Conservation (phyloP, 495 filamentous ascomycete genomes). For the Aspergillus nanangensis region DNA sequence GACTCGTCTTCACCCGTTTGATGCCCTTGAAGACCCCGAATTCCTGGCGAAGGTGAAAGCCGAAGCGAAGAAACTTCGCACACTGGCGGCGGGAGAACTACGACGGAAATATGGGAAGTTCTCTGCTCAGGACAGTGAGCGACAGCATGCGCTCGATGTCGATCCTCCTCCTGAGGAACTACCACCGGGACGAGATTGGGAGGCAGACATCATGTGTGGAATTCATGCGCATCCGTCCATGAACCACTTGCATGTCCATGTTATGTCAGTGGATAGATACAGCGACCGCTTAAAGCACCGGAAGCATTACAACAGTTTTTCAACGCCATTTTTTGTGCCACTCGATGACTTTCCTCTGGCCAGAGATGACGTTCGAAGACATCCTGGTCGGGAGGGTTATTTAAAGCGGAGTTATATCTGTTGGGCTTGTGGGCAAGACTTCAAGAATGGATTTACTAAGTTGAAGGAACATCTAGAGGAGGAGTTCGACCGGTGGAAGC, state of each 20-base stretch:
- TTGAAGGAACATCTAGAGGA: constrained; percentile 75
- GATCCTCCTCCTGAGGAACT: constrained; percentile 43
- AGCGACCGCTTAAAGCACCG: constrained; percentile 67
- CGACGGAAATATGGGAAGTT: constrained; percentile 61
- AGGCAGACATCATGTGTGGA: constrained; percentile 68
- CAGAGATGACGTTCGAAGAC: constrained; percentile 52
- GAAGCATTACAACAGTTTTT: constrained; percentile 92
- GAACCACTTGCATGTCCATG: constrained; percentile 89
- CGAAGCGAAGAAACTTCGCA: constrained; percentile 57
- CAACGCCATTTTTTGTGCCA: constrained; percentile 78
- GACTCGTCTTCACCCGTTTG: constrained; percentile 66
- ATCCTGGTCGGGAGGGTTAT: constrained; percentile 51
- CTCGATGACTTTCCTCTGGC: constrained; percentile 78
- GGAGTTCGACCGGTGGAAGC: constrained; percentile 83
- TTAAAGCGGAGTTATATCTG: constrained; percentile 63
- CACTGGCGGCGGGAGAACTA: constrained; percentile 69
- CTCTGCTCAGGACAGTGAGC: constrained; percentile 55
- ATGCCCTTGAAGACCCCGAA: constrained; percentile 64
- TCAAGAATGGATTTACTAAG: constrained; percentile 64
- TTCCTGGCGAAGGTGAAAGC: constrained; percentile 64
- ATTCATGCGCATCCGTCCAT: constrained; percentile 87
- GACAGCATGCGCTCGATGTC: constrained; percentile 50
- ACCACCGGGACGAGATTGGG: constrained; percentile 74
- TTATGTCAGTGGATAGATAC: constrained; percentile 69
- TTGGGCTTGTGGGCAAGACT: constrained; percentile 79